These are phyloP conservation scores for Magnolia sinica DNA, from an alignment of 164 flowering plant species.

Conservation along the genomic window DNA sequence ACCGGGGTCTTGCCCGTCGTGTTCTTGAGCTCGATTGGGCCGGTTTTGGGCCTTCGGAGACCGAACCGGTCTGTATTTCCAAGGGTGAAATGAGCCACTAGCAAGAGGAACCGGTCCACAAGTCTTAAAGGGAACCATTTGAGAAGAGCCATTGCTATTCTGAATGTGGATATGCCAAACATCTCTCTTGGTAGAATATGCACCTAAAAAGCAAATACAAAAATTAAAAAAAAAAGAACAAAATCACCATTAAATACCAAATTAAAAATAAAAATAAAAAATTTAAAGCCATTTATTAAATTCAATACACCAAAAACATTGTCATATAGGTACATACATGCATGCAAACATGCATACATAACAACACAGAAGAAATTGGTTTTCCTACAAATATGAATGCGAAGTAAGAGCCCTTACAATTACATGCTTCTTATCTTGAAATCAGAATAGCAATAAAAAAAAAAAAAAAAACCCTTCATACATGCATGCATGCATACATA, in stretches of 20 bases:
- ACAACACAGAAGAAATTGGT: too few relatives aligned
- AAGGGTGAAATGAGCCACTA: slow-evolving; percentile 44
- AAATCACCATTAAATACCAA: background rate
- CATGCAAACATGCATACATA: too few relatives aligned
- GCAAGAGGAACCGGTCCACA: slow-evolving; percentile 70
- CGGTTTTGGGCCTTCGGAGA: slow-evolving; percentile 80
- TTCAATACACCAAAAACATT: too few relatives aligned
- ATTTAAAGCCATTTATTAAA: too few relatives aligned
- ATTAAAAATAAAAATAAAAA: too few relatives aligned
- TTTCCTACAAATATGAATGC: too few relatives aligned
- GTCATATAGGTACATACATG: too few relatives aligned
- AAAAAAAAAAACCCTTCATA: too few relatives aligned
- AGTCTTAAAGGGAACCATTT: slow-evolving; percentile 74
- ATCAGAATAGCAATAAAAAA: too few relatives aligned
- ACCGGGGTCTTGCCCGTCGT: slow-evolving; percentile 94
- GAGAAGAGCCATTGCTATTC: slow-evolving; percentile 71
- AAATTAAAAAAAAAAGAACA: background rate
- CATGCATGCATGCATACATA: too few relatives aligned
- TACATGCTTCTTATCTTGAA: too few relatives aligned
- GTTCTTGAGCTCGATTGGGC: slow-evolving; percentile 93
- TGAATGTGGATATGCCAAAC: slow-evolving; percentile 82
- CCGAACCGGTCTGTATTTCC: slow-evolving; percentile 83
- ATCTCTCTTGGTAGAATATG: slow-evolving; percentile 92
- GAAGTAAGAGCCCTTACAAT: too few relatives aligned
- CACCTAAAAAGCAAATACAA: slow-evolving; percentile 40